Percentiles rank a stretch among this genome's conserved stretches.
Conservation (phyloP, 208 protist species). For the Wallacemonas sp. region DNA sequence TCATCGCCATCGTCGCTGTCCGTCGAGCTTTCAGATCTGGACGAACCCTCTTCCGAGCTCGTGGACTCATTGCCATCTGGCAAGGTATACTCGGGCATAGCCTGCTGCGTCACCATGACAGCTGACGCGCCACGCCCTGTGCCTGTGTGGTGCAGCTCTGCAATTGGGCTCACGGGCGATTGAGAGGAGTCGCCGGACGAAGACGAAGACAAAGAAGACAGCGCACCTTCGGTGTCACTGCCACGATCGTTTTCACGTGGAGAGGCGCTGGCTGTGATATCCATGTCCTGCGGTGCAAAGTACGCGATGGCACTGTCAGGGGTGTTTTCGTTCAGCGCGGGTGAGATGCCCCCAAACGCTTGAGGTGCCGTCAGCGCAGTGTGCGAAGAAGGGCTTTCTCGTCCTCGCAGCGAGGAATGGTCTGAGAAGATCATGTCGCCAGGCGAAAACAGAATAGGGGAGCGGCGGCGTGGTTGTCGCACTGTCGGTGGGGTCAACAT, state of each 20-base stretch:
- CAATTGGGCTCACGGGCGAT: neutral
- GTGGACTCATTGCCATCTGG: neutral
- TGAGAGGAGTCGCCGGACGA: neutral
- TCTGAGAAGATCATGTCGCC: constrained; percentile 1
- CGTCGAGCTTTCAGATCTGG: too few species aligned
- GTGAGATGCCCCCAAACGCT: neutral
- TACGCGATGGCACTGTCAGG: neutral
- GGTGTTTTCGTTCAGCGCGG: neutral
- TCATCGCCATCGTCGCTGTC: constrained; percentile 7
- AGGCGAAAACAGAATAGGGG: constrained; percentile 4
- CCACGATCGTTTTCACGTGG: too few species aligned
- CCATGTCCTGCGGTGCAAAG: neutral
- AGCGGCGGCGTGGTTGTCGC: constrained; percentile 1
- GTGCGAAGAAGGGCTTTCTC: too few species aligned
- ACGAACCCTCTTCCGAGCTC: constrained; percentile 1
- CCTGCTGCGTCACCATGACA: constrained; percentile 73
- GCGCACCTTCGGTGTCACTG: too few species aligned
- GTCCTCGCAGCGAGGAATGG: neutral
- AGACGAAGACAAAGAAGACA: neutral
- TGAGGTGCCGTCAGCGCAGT: neutral
- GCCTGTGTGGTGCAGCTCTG: neutral
- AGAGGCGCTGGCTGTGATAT: too few species aligned
- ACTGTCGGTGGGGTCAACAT: constrained; percentile 1
- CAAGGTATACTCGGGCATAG: constrained; percentile 38
- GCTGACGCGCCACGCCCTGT: neutral